Percentiles rank a stretch among this genome's conserved stretches.
Conservation (phyloP, 176 grass and related monocot genomes). For the Coix lacrymajobi region DNA sequence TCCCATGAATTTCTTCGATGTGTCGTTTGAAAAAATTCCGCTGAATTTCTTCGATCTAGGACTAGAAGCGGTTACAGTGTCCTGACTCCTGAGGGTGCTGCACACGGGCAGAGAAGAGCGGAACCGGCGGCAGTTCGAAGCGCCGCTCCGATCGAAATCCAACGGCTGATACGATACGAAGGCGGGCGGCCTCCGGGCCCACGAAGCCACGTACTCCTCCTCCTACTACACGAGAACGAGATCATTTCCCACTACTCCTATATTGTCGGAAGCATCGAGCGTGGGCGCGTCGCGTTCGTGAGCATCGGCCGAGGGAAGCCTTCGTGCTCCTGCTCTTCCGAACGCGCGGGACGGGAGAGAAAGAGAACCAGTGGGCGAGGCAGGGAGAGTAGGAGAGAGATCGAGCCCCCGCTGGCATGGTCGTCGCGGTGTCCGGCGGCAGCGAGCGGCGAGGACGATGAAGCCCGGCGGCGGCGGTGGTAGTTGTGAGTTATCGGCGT, state of each 20-base stretch:
- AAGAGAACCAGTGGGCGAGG: not conserved
- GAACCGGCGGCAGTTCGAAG: not conserved
- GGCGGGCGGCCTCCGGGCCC: not conserved
- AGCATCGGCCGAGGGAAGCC: not conserved
- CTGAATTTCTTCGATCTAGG: too few species aligned
- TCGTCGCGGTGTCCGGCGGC: not conserved
- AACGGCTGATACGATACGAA: not conserved
- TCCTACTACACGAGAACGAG: not conserved
- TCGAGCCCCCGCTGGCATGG: not conserved
- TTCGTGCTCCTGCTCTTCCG: not conserved
- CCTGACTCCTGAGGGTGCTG: not conserved
- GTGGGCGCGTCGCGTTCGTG: conserved; percentile 1
- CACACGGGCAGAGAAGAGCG: not conserved
- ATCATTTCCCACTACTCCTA: conserved; percentile 9
- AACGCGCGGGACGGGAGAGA: not conserved
- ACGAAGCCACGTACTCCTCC: not conserved
- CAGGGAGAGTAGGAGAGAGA: not conserved
- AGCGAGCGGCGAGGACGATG: not conserved
- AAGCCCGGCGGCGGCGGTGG: not conserved
- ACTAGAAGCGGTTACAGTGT: not conserved
- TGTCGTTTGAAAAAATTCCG: too few species aligned
- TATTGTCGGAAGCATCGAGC: not conserved
- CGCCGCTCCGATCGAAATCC: not conserved
- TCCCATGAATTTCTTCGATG: too few species aligned
- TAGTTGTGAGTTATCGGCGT: not conserved